Evolutionary conservation across 805 yeast genomes (phyloP).

Genomic region (Spathaspora passalidarum): DNA sequence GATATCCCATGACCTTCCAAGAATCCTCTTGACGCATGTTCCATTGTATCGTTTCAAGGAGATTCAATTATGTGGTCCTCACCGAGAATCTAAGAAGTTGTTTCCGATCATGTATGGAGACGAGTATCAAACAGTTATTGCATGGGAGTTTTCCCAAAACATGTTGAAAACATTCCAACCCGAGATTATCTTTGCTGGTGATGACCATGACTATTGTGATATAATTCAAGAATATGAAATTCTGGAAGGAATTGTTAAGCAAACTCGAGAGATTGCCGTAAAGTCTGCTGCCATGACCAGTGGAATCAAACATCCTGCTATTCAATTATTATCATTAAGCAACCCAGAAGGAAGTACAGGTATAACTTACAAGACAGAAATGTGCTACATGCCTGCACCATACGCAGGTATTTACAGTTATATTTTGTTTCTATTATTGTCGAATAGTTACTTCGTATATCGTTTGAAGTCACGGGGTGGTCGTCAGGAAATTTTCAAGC

Average conservation of each 20-base stretch:
- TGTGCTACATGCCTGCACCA: constrained; percentile 60
- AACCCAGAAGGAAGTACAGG: constrained; percentile 29
- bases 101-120: constrained; percentile 74
- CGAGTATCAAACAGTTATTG: constrained; percentile 90
- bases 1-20: constrained; percentile 42
- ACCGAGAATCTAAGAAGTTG: constrained; percentile 60
- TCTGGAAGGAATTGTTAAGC: constrained; percentile 25
- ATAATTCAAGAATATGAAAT: constrained; percentile 47
- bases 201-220: constrained; percentile 95
- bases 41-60: constrained; percentile 75
- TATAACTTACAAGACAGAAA: constrained; percentile 36
- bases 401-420: constrained; percentile 41
- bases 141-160: constrained; percentile 53
- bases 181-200: constrained; percentile 76
- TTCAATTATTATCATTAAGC: constrained; percentile 72
- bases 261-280: constrained; percentile 69
- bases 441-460: background rate
- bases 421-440: constrained; percentile 13
- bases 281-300: constrained; percentile 91
- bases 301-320: constrained; percentile 84
- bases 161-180: constrained; percentile 65
- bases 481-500: background rate
- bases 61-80: constrained; percentile 66
- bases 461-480: no score
- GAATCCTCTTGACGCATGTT: constrained; percentile 79